phyloP scores from a whole-genome alignment of 768 basidiomycete genomes.

The Collybiopsis confluens region DNA sequence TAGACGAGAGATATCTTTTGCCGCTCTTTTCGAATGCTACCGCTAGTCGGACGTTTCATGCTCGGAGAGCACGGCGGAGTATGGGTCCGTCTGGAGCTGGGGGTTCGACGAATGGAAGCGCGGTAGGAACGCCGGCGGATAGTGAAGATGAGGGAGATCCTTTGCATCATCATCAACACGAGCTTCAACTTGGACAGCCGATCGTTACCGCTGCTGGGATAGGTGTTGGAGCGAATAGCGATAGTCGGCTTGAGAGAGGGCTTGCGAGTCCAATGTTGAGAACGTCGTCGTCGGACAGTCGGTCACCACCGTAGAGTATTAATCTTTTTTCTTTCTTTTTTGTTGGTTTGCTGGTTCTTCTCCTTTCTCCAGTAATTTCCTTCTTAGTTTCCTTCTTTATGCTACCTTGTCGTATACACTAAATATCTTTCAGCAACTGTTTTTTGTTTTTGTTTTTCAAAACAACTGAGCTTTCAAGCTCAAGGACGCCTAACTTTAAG shows the following conservation, averaged over 20 bases:
- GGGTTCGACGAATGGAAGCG: constrained; percentile 21
- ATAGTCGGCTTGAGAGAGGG: constrained; percentile 59
- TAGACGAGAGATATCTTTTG: constrained; percentile 92
- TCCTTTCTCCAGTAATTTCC: too few species aligned
- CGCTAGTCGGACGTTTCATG: constrained; percentile 82
- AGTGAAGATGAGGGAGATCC: constrained; percentile 36
- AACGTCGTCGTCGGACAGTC: constrained; percentile 13
- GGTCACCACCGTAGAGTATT: not conserved
- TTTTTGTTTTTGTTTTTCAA: too few species aligned
- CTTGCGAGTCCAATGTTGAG: constrained; percentile 61
- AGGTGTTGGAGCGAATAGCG: constrained; percentile 22
- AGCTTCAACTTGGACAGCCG: constrained; percentile 38
- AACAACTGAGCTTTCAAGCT: too few species aligned
- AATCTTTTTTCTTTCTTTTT: not conserved
- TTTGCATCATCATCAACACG: constrained; percentile 41
- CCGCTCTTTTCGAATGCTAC: constrained; percentile 93
- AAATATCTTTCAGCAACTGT: too few species aligned
- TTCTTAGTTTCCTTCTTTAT: too few species aligned
- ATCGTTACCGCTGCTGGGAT: constrained; percentile 10
- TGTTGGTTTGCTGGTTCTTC: not conserved
- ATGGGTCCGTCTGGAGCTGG: constrained; percentile 25
- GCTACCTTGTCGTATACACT: too few species aligned
- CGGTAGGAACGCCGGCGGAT: constrained; percentile 30
- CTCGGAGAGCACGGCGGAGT: constrained; percentile 59
- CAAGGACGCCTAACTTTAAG: too few species aligned